Evolutionary conservation across 176 grass and related monocot species (phyloP).

Genomic region (Avena sativa): DNA sequence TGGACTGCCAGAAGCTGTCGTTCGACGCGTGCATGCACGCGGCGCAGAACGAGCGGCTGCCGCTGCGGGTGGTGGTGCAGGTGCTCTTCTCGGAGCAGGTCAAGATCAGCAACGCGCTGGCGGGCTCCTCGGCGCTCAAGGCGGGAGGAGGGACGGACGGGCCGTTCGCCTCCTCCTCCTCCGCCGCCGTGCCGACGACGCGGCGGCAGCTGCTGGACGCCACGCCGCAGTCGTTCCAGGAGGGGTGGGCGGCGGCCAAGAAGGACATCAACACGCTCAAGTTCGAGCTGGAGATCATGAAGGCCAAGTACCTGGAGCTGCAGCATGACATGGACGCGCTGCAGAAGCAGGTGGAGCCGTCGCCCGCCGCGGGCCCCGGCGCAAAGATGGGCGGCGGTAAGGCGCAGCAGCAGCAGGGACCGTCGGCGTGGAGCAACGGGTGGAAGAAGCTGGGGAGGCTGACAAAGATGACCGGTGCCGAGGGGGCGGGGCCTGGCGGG

Average conservation of each 20-base stretch:
- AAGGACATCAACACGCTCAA: slow-evolving; percentile 99
- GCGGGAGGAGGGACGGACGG: not conserved
- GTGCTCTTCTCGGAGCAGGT: slow-evolving; percentile 99
- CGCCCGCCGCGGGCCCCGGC: slow-evolving; percentile 27
- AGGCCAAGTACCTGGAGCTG: slow-evolving; percentile 96
- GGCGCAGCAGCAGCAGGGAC: slow-evolving; percentile 26
- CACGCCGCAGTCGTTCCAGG: slow-evolving; percentile 97
- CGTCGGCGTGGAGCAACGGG: slow-evolving; percentile 83
- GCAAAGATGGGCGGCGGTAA: slow-evolving; percentile 40
- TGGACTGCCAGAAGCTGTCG: slow-evolving; percentile 99
- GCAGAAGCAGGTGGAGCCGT: slow-evolving; percentile 71
- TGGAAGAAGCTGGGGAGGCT: slow-evolving; percentile 89
- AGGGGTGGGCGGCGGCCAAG: slow-evolving; percentile 90
- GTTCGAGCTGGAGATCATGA: slow-evolving; percentile 98
- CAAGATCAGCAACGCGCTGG: slow-evolving; percentile 92
- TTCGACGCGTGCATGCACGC: slow-evolving; percentile 98
- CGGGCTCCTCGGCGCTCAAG: slow-evolving; percentile 53
- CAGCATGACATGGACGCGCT: slow-evolving; percentile 92
- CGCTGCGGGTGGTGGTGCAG: slow-evolving; percentile 96
- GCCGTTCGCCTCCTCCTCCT: not conserved
- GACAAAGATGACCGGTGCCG: slow-evolving; percentile 72
- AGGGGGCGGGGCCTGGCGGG: slow-evolving; percentile 45
- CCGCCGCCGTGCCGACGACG: slow-evolving; percentile 15
- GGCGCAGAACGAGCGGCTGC: slow-evolving; percentile 94
- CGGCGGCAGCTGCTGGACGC: slow-evolving; percentile 88